Base-by-base conservation (phyloP, 2,329 filamentous ascomycete species). In the Fusarium verticillioides region DNA sequence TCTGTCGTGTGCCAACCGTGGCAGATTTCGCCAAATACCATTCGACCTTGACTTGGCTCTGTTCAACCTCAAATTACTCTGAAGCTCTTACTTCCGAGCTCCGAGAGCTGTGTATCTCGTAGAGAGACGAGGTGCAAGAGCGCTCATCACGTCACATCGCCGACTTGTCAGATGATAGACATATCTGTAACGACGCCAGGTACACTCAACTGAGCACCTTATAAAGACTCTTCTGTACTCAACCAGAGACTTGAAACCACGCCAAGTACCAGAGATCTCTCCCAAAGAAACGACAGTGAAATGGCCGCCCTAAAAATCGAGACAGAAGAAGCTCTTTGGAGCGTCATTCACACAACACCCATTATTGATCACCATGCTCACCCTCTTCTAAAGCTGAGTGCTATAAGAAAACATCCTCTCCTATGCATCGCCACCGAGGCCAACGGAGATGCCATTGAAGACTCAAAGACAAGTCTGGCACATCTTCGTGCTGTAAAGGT, bases 291-390 rank as follows among this genome's bases (percentile, higher is more conserved):
- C 37, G 18, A 47, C 9, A 32, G 56, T 49, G 71, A 63, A 9
- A 78, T 78, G 74, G 54, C 67, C 18, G 53, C 58, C 37, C 42
- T 58, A 19, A 42, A 64, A 40, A 62, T 56, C 54, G 60, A 72
- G 26, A 56, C 74, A 11, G 75, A 78, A 46, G 74, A 79, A 62
- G 76, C 78, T 7, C 75, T 82, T 30, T 71, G 72, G 28, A 75
- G 59, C 15, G 84, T 83, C 59, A 88, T 91, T 63, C 80, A 84
- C 34, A 83, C 78, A 26, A 89, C 87, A 28, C 92, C 92, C 7
- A 89, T 94, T 75, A 90, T 94, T 79, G 92, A 94, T 82, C 90
- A 93, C 75, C 92, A 94, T 78, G 91, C 90, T 6, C 92, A 94
- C 73, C 92, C 92, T 34, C 85, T 94, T 2, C 86, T 94, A 15